Evolutionary conservation across 352 stramenopile species (phyloP), one percentile per base, ranked within the genome.

Genomic region (Phytophthora sansomeana): DNA sequence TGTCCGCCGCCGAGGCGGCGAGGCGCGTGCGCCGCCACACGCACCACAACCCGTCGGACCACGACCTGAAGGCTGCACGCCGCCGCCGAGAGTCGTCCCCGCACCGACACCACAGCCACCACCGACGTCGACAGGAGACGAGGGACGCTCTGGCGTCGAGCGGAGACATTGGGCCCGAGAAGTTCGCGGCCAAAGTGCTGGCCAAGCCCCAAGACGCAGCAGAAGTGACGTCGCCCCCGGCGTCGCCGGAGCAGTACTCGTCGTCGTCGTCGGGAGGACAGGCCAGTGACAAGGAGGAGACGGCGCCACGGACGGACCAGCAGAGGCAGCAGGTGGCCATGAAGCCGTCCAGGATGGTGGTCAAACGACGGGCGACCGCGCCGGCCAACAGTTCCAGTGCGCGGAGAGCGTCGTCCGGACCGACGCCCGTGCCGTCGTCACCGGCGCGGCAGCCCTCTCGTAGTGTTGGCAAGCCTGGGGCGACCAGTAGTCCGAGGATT

Each of bases 261-360:
- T 85, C 72, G 38, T 83, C 69, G 30, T 84, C 77, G 32, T 87
- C 77, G 6, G 78, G 76, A 0, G 72, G 77, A 6, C 74, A 74
- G 10, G 68, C 67, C 13, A 88, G 74, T 49, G 79, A 88, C 43
- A 79, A 79, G 42, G 77, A 85, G 41, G 76, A 83, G 35, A 44
- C 52, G 26, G 26, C 48, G 19, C 58, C 46, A 26, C 44, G 55
- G 6, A 21, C 41, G 26, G 56, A 63, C 32, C 56, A 79, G 13
- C 53, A 66, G 24, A 53, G 70, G 58, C 60, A 77, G 6, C 36
- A 65, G 28, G 32, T 69, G 52, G 26, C 63, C 2, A 74, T 55
- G 36, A 85, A 85, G 33, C 79, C 77, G 14, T 88, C 79, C 6
- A 67, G 79, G 11, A 85, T 85, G 75, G 79, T 85, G 9, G 77